Evolutionary conservation across 2,329 filamentous ascomycete genomes (phyloP).

Genomic region (Beauveria australis): DNA sequence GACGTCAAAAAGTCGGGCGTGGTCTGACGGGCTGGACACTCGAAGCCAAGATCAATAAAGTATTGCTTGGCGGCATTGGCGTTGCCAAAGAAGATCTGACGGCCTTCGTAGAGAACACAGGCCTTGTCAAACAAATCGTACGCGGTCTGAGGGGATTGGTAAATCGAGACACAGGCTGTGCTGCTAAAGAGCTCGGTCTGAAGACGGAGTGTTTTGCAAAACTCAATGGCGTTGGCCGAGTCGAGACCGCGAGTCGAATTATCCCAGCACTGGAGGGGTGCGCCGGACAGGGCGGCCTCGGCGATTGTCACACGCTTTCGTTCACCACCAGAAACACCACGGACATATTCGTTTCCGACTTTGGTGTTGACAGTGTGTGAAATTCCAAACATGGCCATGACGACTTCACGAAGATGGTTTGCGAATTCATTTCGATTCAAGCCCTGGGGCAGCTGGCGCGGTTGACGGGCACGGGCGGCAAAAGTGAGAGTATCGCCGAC

Average conservation of each 20-base stretch:
- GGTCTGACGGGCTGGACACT: slow-evolving; percentile 58
- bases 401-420: slow-evolving; percentile 49
- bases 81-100: slow-evolving; percentile 56
- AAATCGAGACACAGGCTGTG: slow-evolving; percentile 64
- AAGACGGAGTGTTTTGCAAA: slow-evolving; percentile 61
- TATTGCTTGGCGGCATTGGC: slow-evolving; percentile 53
- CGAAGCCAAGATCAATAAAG: slow-evolving; percentile 59
- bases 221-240: slow-evolving; percentile 67
- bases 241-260: slow-evolving; percentile 69
- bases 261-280: slow-evolving; percentile 59
- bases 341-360: slow-evolving; percentile 67
- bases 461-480: slow-evolving; percentile 59
- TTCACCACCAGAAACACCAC: slow-evolving; percentile 68
- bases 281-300: slow-evolving; percentile 50
- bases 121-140: slow-evolving; percentile 59
- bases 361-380: slow-evolving; percentile 61
- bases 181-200: slow-evolving; percentile 58
- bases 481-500: slow-evolving; percentile 71
- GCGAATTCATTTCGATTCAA: slow-evolving; percentile 44
- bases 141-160: slow-evolving; percentile 57
- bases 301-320: slow-evolving; percentile 59
- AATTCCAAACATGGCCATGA: slow-evolving; percentile 14
- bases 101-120: slow-evolving; percentile 49
- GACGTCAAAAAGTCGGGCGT: slow-evolving; percentile 66
- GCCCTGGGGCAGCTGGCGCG: slow-evolving; percentile 48